Conservation (phyloP, 2,329 filamentous ascomycete species). For the Venturia aucupariae region DNA sequence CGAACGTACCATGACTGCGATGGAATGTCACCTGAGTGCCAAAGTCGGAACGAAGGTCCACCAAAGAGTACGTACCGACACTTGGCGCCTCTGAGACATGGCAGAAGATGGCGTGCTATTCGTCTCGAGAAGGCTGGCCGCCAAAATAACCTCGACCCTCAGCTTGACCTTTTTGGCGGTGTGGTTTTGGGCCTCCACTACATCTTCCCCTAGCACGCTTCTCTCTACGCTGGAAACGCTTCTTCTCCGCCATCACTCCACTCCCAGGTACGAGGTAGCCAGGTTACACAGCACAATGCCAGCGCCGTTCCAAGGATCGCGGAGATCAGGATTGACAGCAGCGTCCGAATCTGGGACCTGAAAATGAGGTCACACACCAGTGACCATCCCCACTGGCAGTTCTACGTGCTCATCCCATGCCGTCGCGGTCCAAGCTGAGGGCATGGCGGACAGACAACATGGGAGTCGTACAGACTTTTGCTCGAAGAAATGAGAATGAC, state of each 20-base stretch:
- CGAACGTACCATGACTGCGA: background rate
- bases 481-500: background rate
- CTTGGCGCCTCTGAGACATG: background rate
- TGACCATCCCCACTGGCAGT: no score
- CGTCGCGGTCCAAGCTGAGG: background rate
- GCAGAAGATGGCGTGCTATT: background rate
- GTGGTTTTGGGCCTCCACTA: background rate
- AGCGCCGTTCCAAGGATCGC: background rate
- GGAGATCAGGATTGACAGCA: background rate
- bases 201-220: background rate
- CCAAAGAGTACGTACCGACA: background rate
- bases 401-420: background rate
- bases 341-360: background rate
- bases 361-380: background rate
- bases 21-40: background rate
- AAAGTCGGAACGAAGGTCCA: background rate
- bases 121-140: background rate
- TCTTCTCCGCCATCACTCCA: background rate
- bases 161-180: background rate
- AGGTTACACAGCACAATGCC: background rate
- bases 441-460: background rate
- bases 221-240: background rate
- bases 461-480: background rate
- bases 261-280: background rate
- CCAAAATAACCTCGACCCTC: background rate